Evolutionary conservation across 2,329 filamentous ascomycete genomes (phyloP), one percentile per base, ranked within the genome.

Genomic region (Aureobasidium sp.): DNA sequence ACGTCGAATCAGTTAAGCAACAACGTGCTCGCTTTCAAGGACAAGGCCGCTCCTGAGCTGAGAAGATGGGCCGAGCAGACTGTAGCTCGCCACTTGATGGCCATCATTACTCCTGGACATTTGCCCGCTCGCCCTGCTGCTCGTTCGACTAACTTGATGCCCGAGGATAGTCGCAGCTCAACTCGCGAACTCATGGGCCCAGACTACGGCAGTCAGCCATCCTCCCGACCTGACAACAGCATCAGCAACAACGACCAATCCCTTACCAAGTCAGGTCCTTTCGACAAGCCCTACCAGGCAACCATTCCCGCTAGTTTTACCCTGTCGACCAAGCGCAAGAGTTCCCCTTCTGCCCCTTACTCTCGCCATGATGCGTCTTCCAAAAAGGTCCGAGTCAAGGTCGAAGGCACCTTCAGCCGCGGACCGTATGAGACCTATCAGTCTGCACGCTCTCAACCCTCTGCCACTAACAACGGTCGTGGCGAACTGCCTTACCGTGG

Each of bases 1-100:
- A 42, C 19, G 2, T 34, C 48, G 4, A 52, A 52, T 8, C 48
- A 52, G 6, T 29, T 52, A 1, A 38, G 32, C 27, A 52, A 52
- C 48, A 41, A 30, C 6, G 48, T 52, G 3, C 29, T 52, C 8
- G 38, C 48, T 2, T 52, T 52, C 38, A 25, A 27, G n/a, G 17
- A 35, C 22, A 39, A 22, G 14, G 27, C 27, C 1, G 11, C 27
- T 29, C 37, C 48, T 25, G 37, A 41, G 17, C 11, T 42, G 19
- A 41, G 29, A 24, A 35, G 21, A 17, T 52, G 48, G 48, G 48
- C 37, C 3, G 48, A 52, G 29, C 1, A 17, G 29, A 52, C 34
- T 1, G 38, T 29, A 11, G 27, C 48, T 8, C 14, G 7, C 2
- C 48, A 52, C 27, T 27, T 52, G 4, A 35, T 25, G 24, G 21